Conservation (phyloP, 805 yeast genomes). For the Saccharomycopsis schoenii region DNA sequence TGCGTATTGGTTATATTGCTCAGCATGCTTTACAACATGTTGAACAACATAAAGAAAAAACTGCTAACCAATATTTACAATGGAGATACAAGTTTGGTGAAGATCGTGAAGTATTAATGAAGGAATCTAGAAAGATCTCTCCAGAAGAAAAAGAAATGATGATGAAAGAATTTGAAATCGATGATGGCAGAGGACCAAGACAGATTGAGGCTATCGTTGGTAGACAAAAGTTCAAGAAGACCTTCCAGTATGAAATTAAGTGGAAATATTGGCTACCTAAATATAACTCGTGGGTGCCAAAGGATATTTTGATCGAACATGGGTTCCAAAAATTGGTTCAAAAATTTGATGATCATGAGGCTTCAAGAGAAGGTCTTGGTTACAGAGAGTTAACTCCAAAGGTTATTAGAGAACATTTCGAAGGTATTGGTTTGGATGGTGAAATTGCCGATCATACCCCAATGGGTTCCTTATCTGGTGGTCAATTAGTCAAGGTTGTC, state of each 20-base stretch:
- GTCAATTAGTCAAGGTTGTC: constrained; percentile 95
- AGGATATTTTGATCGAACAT: constrained; percentile 67
- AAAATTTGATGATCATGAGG: constrained; percentile 97
- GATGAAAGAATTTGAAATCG: constrained; percentile 68
- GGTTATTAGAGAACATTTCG: constrained; percentile 92
- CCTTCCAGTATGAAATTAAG: constrained; percentile 94
- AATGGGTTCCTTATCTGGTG: constrained; percentile 93
- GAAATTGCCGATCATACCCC: constrained; percentile 98
- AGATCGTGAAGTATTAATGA: constrained; percentile 90
- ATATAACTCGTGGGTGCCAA: constrained; percentile 87
- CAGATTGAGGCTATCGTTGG: constrained; percentile 91
- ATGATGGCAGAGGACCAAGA: constrained; percentile 84
- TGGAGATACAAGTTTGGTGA: constrained; percentile 98
- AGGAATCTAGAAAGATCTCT: constrained; percentile 83
- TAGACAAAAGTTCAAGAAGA: constrained; percentile 90
- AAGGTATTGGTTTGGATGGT: constrained; percentile 94
- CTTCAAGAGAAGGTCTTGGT: constrained; percentile 94
- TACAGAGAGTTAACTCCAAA: constrained; percentile 89
- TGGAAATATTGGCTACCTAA: constrained; percentile 91
- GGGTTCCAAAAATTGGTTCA: constrained; percentile 89
- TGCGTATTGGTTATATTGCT: constrained; percentile 97
- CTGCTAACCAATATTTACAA: constrained; percentile 95
- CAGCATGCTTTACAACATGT: constrained; percentile 98
- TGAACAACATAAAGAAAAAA: constrained; percentile 93
- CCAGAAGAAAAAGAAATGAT: constrained; percentile 69